Evolutionary conservation across 306 rosid species (phyloP).

Genomic region (Cucurbita argyrosperma): DNA sequence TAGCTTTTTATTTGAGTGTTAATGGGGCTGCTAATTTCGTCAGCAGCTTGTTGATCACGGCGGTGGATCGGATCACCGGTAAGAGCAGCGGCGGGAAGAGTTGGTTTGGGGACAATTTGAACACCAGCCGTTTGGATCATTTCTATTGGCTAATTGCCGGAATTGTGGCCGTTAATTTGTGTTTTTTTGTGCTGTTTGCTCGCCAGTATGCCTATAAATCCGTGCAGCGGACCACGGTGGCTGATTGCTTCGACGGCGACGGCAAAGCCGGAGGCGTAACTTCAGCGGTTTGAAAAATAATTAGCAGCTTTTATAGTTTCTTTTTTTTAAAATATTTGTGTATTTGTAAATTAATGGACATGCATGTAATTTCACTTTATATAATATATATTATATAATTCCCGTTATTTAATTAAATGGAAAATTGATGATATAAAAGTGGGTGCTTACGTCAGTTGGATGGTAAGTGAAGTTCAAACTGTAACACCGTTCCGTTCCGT

Average conservation of each 20-base stretch:
- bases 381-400: too few species aligned
- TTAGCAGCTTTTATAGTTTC: not conserved
- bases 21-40: constrained; percentile 9
- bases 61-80: not conserved
- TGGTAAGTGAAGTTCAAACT: constrained; percentile 6
- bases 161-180: not conserved
- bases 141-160: constrained; percentile 2
- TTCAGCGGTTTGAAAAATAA: not conserved
- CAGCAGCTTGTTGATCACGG: constrained; percentile 2
- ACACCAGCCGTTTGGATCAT: constrained; percentile 4
- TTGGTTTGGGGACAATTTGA: constrained; percentile 13
- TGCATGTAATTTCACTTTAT: not conserved
- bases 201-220: not conserved
- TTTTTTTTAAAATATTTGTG: not conserved
- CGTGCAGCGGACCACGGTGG: not conserved
- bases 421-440: too few species aligned
- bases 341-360: not conserved
- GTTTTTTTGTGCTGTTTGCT: constrained; percentile 1
- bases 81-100: not conserved
- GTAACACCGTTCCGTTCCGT: constrained; percentile 17
- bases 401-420: too few species aligned
- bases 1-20: constrained; percentile 67
- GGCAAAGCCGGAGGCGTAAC: not conserved
- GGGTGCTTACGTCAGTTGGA: not conserved
- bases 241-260: not conserved